A percentile compares a stretch with the other conserved stretches of the same genome.
Conservation (phyloP, 768 basidiomycete genomes). For the Phanerodontia chrysosporium region DNA sequence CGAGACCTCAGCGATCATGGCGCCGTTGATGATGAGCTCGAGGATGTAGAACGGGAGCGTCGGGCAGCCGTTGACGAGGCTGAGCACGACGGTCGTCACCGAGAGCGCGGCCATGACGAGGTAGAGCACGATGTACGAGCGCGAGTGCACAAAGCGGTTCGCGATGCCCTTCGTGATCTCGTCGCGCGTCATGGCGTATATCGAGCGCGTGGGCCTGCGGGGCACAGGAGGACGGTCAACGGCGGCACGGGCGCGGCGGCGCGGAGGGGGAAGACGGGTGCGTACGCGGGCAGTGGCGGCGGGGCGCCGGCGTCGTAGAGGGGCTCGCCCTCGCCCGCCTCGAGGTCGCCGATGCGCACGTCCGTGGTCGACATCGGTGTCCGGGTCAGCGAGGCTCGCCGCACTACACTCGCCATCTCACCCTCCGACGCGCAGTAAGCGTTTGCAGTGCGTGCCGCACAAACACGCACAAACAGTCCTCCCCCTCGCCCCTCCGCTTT, state of each 20-base stretch:
- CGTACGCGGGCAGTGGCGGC: slow-evolving; percentile 21
- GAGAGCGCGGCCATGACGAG: slow-evolving; percentile 86
- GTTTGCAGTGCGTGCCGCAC: slow-evolving; percentile 3
- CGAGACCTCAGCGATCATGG: slow-evolving; percentile 92
- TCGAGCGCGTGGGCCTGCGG: slow-evolving; percentile 68
- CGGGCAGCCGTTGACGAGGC: slow-evolving; percentile 80
- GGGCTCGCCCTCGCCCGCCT: slow-evolving; percentile 28
- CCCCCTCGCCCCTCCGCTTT: slow-evolving; percentile 3
- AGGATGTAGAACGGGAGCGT: slow-evolving; percentile 85
- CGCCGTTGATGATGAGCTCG: slow-evolving; percentile 81
- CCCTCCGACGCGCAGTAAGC: slow-evolving; percentile 1
- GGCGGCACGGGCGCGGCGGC: slow-evolving; percentile 14
- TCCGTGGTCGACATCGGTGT: slow-evolving; percentile 22
- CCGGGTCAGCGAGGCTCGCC: background rate
- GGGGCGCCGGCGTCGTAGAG: slow-evolving; percentile 18
- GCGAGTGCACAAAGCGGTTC: slow-evolving; percentile 86
- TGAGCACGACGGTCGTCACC: slow-evolving; percentile 80
- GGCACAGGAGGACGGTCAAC: slow-evolving; percentile 17
- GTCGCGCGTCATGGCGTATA: slow-evolving; percentile 76
- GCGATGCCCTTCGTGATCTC: slow-evolving; percentile 85
- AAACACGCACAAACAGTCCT: slow-evolving; percentile 30
- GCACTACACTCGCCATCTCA: slow-evolving; percentile 1
- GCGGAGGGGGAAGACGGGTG: slow-evolving; percentile 5
- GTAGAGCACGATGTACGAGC: slow-evolving; percentile 84
- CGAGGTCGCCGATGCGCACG: slow-evolving; percentile 25